Evolutionary conservation across 164 flowering plant genomes (phyloP).

Genomic region (Kalanchoe fedtschenkoi): DNA sequence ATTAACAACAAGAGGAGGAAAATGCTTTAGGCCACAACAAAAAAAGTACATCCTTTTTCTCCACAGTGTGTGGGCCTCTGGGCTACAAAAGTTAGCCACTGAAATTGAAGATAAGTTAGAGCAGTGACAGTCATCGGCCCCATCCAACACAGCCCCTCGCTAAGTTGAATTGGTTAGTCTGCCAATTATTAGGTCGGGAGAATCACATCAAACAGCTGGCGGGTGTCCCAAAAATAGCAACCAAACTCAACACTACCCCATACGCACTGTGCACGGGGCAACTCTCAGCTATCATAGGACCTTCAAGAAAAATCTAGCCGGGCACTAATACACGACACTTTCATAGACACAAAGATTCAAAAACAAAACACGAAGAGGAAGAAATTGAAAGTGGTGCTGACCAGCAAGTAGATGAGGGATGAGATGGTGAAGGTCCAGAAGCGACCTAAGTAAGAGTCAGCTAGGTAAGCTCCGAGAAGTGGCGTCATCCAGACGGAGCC

Average conservation of each 20-base stretch:
- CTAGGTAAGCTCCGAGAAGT: conserved; percentile 71
- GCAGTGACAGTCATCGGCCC: background rate
- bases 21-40: background rate
- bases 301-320: conserved; percentile 3
- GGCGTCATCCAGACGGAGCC: conserved; percentile 90
- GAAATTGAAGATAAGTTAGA: background rate
- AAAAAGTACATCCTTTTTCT: background rate
- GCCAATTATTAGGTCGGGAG: background rate
- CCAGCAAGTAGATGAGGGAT: conserved; percentile 69
- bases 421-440: conserved; percentile 84
- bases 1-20: background rate
- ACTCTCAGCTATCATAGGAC: background rate
- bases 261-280: too few species aligned
- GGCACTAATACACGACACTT: too few species aligned
- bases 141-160: background rate
- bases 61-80: background rate
- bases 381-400: conserved; percentile 14
- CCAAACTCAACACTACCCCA: too few species aligned
- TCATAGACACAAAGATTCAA: too few species aligned
- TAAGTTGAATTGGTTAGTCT: background rate
- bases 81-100: background rate
- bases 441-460: conserved; percentile 74
- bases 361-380: too few species aligned
- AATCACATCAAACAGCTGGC: conserved; percentile 1
- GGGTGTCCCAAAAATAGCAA: background rate